Evolutionary conservation across 495 filamentous ascomycete genomes (phyloP).

Genomic region (Podospora conica): DNA sequence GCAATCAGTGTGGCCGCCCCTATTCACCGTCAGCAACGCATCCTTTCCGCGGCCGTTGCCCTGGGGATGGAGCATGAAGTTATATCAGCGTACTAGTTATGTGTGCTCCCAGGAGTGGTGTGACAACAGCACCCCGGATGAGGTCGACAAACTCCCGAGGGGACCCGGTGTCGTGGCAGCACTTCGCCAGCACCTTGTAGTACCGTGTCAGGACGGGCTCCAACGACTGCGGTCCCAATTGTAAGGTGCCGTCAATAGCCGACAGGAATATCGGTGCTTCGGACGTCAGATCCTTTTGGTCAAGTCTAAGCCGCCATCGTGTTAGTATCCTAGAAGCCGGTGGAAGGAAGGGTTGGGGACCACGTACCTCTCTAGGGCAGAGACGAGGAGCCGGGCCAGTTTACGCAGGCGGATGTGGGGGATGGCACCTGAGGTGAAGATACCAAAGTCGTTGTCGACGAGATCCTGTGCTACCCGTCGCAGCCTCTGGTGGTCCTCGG

Average conservation of each 20-base stretch:
- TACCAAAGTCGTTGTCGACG: slow-evolving; percentile 23
- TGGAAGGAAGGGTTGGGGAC: background rate
- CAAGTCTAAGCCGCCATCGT: slow-evolving; percentile 5
- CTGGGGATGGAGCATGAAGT: background rate
- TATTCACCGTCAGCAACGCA: slow-evolving; percentile 7
- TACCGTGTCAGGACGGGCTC: slow-evolving; percentile 13
- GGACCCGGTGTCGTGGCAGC: slow-evolving; percentile 16
- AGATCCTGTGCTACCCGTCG: slow-evolving; percentile 34
- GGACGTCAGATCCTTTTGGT: background rate
- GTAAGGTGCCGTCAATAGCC: slow-evolving; percentile 10
- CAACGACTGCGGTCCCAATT: slow-evolving; percentile 12
- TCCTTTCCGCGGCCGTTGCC: background rate
- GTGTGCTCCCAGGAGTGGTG: slow-evolving; percentile 15
- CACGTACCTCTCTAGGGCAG: slow-evolving; percentile 27
- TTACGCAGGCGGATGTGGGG: slow-evolving; percentile 25
- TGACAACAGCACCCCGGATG: slow-evolving; percentile 14
- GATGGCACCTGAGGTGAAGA: slow-evolving; percentile 19
- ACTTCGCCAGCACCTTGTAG: slow-evolving; percentile 22
- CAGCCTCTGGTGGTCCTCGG: slow-evolving; percentile 33
- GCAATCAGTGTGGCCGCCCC: slow-evolving; percentile 15
- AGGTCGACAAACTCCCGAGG: slow-evolving; percentile 1
- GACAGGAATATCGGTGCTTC: slow-evolving; percentile 14
- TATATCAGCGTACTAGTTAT: slow-evolving; percentile 15
- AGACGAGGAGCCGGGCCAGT: slow-evolving; percentile 30
- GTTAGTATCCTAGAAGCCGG: background rate